Conservation (phyloP, 306 rosid genomes). For the Lathyrus oleraceus region DNA sequence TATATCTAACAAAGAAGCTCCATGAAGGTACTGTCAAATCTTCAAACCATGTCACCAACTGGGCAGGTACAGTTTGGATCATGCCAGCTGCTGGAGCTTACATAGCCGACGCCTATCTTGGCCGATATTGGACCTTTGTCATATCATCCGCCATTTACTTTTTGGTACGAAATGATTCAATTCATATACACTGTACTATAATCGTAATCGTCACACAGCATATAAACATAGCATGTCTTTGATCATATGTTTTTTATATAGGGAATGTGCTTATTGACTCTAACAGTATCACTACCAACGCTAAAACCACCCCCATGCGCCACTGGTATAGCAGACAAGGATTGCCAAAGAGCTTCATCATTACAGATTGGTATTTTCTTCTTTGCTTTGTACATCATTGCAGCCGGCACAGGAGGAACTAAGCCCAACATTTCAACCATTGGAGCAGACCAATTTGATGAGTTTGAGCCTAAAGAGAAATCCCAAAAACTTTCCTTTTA, state of each 20-base stretch:
- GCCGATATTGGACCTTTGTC: constrained; percentile 70
- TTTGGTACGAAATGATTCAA: constrained; percentile 39
- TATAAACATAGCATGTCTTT: neutral
- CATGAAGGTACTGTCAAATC: constrained; percentile 77
- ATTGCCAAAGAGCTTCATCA: constrained; percentile 52
- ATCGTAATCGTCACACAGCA: neutral
- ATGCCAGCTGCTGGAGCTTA: constrained; percentile 66
- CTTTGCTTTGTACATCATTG: constrained; percentile 61
- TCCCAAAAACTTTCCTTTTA: constrained; percentile 67
- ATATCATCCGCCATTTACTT: constrained; percentile 60
- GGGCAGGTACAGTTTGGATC: constrained; percentile 71
- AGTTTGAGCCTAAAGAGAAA: constrained; percentile 65
- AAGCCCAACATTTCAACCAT: constrained; percentile 85
- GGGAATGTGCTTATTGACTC: constrained; percentile 69
- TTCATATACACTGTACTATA: neutral
- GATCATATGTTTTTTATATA: constrained; percentile 3
- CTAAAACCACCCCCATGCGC: constrained; percentile 67
- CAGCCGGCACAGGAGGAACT: constrained; percentile 83
- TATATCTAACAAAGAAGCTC: constrained; percentile 61
- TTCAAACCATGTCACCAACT: constrained; percentile 72
- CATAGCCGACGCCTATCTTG: constrained; percentile 67
- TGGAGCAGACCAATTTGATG: constrained; percentile 88
- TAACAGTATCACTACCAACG: constrained; percentile 61
- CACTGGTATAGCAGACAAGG: constrained; percentile 31
- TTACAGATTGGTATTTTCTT: constrained; percentile 65